Base-by-base conservation (phyloP, 805 yeast species). In the Wickerhamomyces strasburgensis region DNA sequence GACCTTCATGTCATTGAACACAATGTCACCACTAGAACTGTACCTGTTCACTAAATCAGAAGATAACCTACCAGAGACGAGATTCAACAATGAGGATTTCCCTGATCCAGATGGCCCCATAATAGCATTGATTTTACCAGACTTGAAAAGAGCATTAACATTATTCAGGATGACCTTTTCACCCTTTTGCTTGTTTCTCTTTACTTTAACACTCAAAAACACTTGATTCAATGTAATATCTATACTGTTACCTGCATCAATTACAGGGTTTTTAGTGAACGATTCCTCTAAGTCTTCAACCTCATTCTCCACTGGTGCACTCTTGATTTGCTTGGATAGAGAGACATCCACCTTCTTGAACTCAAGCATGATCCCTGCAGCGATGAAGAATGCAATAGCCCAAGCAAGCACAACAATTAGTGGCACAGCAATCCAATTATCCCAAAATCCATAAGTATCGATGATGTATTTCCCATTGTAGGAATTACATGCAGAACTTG, bases 71-170 rank as follows among this genome's bases (percentile, higher is more conserved):
- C 80, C 78, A 17, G 93, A 78, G 19, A 84, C 60, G 24, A 70
- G 57, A 51, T 80, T 83, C 42, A 83, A 58, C 28, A 84, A 55
- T 0, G 89, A 75, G 0, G 87, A 76, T 49, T 83, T 83, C 3
- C 93, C 93, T 0, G 84, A 77, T 1, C 90, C 90, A 1, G 89
- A 81, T 0, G 90, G 90, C 0, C 93, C 93, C 79, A 83, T 73
- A 25, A 84, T 81, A 2, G 80, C 86, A 53, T 82, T 84, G 13
- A 84, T 63, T 10, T 77, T 75, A 2, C 59, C 57, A 15, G 51
- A 38, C 34, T 52, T 48, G 42, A 54, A 54, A 10, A 35, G 18
- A 4, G 58, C 52, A 25, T 45, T 37, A 14, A 54, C 37, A 23
- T 44, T 42, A 15, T 42, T 24, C 13, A 54, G 38, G 7, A 54